Conservation (phyloP, 2,329 filamentous ascomycete species). For the Botrytis pseudocinerea region DNA sequence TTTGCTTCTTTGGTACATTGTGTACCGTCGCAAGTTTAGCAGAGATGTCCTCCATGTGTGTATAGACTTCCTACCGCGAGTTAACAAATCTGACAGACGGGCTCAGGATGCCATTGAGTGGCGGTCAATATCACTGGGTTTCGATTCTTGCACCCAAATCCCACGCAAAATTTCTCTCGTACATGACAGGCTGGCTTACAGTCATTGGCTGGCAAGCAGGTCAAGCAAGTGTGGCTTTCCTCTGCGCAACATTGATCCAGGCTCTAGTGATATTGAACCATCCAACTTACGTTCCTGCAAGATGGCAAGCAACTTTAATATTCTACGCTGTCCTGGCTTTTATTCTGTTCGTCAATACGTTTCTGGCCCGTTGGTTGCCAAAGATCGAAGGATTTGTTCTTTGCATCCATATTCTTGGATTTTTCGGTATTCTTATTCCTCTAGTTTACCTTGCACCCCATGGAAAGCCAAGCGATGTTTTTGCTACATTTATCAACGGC, state of each 20-base stretch:
- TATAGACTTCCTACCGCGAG: constrained; percentile 12
- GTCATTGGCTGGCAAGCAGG: constrained; percentile 49
- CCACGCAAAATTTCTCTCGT: constrained; percentile 55
- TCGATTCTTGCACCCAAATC: constrained; percentile 51
- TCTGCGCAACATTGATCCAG: constrained; percentile 48
- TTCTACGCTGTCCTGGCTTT: constrained; percentile 45
- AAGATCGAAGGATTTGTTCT: constrained; percentile 47
- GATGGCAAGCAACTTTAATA: constrained; percentile 47
- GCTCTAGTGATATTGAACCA: constrained; percentile 43
- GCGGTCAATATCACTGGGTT: constrained; percentile 60
- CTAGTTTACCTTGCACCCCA: constrained; percentile 40
- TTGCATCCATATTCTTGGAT: constrained; percentile 48
- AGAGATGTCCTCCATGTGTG: constrained; percentile 36
- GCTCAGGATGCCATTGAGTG: constrained; percentile 52
- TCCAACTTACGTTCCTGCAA: constrained; percentile 40
- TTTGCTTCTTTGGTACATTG: constrained; percentile 32
- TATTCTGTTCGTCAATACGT: constrained; percentile 47
- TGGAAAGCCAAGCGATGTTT: constrained; percentile 32
- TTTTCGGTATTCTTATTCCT: constrained; percentile 46
- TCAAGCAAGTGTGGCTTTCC: constrained; percentile 44
- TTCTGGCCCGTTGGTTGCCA: constrained; percentile 44
- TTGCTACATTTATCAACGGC: constrained; percentile 39
- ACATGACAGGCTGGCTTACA: constrained; percentile 51
- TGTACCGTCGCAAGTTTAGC: constrained; percentile 30
- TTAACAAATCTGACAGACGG: background rate